Evolutionary conservation across 2,329 filamentous ascomycete species (phyloP).

Genomic region (Fusarium piperis): DNA sequence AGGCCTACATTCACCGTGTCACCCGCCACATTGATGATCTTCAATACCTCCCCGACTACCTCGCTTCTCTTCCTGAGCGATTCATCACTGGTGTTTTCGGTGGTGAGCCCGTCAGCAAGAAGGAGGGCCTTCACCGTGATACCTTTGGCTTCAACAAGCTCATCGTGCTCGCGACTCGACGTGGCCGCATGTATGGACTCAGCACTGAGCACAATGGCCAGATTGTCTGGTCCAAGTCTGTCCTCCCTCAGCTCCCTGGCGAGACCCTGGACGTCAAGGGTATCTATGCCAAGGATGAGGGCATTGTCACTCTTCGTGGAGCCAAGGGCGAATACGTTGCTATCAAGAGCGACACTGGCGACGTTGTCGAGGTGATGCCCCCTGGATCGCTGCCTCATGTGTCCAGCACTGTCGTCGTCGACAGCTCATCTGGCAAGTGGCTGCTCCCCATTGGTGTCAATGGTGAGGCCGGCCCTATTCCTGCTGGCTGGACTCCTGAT

Average conservation of each 20-base stretch:
- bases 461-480: conserved; percentile 59
- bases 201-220: conserved; percentile 79
- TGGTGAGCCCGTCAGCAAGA: conserved; percentile 57
- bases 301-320: conserved; percentile 67
- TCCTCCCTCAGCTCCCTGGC: conserved; percentile 64
- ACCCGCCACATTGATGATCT: conserved; percentile 84
- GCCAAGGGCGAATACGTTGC: conserved; percentile 70
- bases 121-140: conserved; percentile 68
- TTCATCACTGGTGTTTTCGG: conserved; percentile 73
- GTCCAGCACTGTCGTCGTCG: conserved; percentile 60
- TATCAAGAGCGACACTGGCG: conserved; percentile 64
- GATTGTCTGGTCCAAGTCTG: conserved; percentile 79
- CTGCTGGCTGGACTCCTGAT: conserved; percentile 57
- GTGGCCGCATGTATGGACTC: conserved; percentile 82
- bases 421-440: conserved; percentile 62
- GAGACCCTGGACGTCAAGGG: conserved; percentile 73
- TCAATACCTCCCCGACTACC: conserved; percentile 76
- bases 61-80: conserved; percentile 74
- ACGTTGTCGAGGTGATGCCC: conserved; percentile 56
- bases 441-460: conserved; percentile 63
- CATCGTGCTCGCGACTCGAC: conserved; percentile 80
- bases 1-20: conserved; percentile 89
- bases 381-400: conserved; percentile 44
- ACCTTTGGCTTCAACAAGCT: conserved; percentile 91
- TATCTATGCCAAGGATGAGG: conserved; percentile 69